Conservation (phyloP, 148 eudicot species). For the Amaranthus hypochondriacus region DNA sequence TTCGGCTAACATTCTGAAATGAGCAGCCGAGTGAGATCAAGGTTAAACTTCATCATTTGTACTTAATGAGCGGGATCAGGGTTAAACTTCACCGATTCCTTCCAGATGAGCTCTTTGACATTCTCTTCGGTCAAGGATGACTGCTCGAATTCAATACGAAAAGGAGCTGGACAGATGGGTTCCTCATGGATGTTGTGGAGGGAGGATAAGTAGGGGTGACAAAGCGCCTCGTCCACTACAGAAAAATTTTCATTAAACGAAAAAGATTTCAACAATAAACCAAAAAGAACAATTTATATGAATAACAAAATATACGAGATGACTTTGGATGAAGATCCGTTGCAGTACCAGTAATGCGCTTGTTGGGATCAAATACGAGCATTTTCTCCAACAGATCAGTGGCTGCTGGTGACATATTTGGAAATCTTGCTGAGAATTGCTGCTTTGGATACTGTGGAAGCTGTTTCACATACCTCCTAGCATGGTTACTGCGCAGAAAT, state of each 20-base stretch:
- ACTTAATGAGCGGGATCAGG: slow-evolving; percentile 55
- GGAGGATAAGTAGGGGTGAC: slow-evolving; percentile 73
- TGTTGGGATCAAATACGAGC: slow-evolving; percentile 38
- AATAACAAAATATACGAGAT: background rate
- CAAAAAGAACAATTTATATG: background rate
- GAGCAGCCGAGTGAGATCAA: too few relatives aligned
- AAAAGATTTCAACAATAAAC: background rate
- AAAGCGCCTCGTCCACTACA: slow-evolving; percentile 70
- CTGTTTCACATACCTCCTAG: slow-evolving; percentile 44
- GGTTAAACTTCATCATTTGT: background rate
- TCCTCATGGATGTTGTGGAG: slow-evolving; percentile 72
- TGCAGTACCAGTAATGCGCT: slow-evolving; percentile 29
- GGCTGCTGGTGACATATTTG: slow-evolving; percentile 32
- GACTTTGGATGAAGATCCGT: background rate
- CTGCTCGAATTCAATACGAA: slow-evolving; percentile 70
- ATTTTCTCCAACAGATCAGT: slow-evolving; percentile 34
- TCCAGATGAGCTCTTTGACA: slow-evolving; percentile 86
- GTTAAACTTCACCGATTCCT: slow-evolving; percentile 68
- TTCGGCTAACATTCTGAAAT: slow-evolving; percentile 11
- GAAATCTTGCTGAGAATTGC: slow-evolving; percentile 25
- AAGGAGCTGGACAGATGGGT: slow-evolving; percentile 55
- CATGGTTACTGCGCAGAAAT: slow-evolving; percentile 32
- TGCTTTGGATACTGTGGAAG: slow-evolving; percentile 46
- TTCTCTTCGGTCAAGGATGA: slow-evolving; percentile 58
- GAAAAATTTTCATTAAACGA: background rate